Base-by-base conservation (phyloP, 352 stramenopile species). In the Pythium phragmiticola region DNA sequence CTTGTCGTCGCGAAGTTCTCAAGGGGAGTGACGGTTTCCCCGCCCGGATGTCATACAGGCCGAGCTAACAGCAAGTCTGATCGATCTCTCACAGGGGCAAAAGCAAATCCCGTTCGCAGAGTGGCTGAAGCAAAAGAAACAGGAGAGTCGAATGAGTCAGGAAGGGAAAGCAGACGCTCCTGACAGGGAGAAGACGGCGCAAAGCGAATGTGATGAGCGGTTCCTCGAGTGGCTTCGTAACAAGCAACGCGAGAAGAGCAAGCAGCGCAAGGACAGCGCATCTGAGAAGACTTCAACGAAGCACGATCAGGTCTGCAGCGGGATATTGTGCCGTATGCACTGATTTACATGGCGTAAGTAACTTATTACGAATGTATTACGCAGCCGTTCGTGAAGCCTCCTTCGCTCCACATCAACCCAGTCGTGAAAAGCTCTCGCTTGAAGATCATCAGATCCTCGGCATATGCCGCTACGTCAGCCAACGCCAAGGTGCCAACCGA, bases 361-460 rank as follows among this genome's bases (percentile, higher is more conserved):
- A 21, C 21, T 19, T 5, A 2, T 51, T 8, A 51, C 49, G 11
- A 42, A 39, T 16, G 49, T 42, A 3, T 55, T 3, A 17, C 47
- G 28, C 13, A 73, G 66, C 56, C 52, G 7, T 74, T 50, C 33
- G 33, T 47, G 17, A 88, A 88, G 55, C 76, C 78, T 36, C 56
- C 70, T 23, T 88, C 78, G 11, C 46, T 79, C 26, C 79, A 88
- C 26, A 77, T 88, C 7, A 88, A 88, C 23, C 75, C 76, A 0
- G 73, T 69, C 19, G 61, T 49, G 7, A 77, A 75, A 34, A 17
- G 49, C 33, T 42, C 30, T 21, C 65, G 50, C 21, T 59, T 23
- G 43, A 63, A 48, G 12, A 36, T 8, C 7, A 42, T 4, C 43
- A 37, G 16, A 47, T 21, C n/a, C 12, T 16, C 30, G 28, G 28